Base-by-base conservation (phyloP, 306 rosid genomes). In the Trifolium pratense region DNA sequence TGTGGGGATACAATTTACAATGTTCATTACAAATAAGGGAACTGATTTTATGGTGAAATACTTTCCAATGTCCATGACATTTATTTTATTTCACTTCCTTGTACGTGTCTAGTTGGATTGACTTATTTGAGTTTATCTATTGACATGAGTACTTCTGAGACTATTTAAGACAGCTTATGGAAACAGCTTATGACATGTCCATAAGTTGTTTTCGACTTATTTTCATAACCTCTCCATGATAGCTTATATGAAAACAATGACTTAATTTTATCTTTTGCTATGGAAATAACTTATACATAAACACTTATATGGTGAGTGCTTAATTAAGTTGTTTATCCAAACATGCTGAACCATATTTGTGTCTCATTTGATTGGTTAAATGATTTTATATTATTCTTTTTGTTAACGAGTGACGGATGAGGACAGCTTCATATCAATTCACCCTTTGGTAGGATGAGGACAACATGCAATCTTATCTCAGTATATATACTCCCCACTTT, bases 391-490 rank as follows among this genome's bases (percentile, higher is more conserved):
- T 75, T 39, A 17, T 48, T 16, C 2, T 34, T 59, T 16, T 26
- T 67, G 11, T 26, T 74, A 78, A 63, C 10, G 60, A 18, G 9
- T 48, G 16, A 70, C 48, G 57, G 55, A 53, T 60, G 9, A 34
- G 32, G 37, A 75, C 29, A 66, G 42, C 7, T 52, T 52, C 36
- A 26, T 75, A 61, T 79, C 32, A 76, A 32, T 79, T 46, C 49
- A 32, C 23, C 14, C 13, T 66, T 31, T 63, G 13, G 55, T 68
- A 25, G 53, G n/a, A n/a, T n/a, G n/a, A n/a, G n/a, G n/a, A n/a
- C 10, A 70, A 8, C 52, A 37, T 68, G 34, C 52, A 40, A 60
- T 46, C 68, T 72, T 18, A 42, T 69, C 37, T 82, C 26, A 55
- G 45, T 59, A n/a, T 43, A 45, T 18, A 53, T 56, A 23, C 62